phyloP scores from a whole-genome alignment of 2,329 filamentous ascomycete genomes.

The Fusarium veterinarium region DNA sequence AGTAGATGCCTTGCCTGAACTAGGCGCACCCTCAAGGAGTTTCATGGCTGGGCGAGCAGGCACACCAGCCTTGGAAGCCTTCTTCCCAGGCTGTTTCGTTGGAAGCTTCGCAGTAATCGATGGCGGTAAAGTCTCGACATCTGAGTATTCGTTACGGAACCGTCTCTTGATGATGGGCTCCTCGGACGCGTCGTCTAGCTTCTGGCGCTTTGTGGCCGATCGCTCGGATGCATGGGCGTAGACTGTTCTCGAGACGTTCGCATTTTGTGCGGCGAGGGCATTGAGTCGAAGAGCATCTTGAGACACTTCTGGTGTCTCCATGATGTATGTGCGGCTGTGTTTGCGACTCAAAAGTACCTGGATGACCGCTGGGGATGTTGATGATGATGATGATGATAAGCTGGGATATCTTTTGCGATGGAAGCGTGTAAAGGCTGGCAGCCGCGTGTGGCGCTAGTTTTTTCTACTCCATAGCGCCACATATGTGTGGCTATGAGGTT shows the following conservation, averaged over 20 bases:
- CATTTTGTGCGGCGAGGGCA: conserved; percentile 51
- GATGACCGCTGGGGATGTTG: conserved; percentile 14
- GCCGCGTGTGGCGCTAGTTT: conserved; percentile 47
- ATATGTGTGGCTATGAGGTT: conserved; percentile 8
- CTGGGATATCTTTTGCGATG: conserved; percentile 32
- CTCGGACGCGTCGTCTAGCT: conserved; percentile 50
- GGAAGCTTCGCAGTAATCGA: conserved; percentile 84
- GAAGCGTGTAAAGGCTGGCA: conserved; percentile 41
- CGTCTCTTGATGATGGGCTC: conserved; percentile 57
- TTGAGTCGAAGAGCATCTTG: conserved; percentile 51
- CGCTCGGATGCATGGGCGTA: conserved; percentile 46
- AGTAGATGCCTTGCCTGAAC: conserved; percentile 51
- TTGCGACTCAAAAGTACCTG: conserved; percentile 10
- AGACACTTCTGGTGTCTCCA: conserved; percentile 50
- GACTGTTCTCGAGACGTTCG: conserved; percentile 48
- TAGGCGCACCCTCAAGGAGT: conserved; percentile 52
- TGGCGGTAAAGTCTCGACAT: conserved; percentile 80
- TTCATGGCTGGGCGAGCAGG: conserved; percentile 49
- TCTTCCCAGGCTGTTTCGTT: conserved; percentile 52
- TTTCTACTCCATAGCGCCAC: conserved; percentile 30
- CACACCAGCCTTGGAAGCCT: conserved; percentile 61
- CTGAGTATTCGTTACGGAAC: conserved; percentile 79
- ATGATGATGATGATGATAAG: conserved; percentile 17
- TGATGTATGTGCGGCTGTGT: conserved; percentile 26
- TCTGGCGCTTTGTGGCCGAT: conserved; percentile 52